Conservation (phyloP, 345 rosid species). For the Odontarrhena argentea region DNA sequence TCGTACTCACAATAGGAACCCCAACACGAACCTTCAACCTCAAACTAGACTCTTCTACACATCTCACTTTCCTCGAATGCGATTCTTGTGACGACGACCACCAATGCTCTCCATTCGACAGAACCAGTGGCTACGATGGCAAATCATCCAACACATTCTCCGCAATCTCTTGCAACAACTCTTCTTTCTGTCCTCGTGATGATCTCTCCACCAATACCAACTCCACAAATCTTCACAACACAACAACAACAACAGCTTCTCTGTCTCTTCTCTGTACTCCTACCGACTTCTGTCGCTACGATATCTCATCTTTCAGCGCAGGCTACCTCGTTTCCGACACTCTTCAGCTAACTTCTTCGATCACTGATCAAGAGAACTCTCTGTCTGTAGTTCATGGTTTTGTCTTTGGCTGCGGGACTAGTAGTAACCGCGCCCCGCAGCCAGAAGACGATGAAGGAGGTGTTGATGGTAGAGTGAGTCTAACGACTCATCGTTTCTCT, state of each 20-base stretch:
- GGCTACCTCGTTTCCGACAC: constrained; percentile 45
- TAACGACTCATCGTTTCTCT: constrained; percentile 38
- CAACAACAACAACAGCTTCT: constrained; percentile 13
- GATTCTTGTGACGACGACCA: constrained; percentile 26
- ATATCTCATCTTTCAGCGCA: constrained; percentile 25
- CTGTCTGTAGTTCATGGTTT: constrained; percentile 34
- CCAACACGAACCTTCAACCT: constrained; percentile 39
- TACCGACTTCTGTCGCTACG: constrained; percentile 34
- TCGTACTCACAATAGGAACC: constrained; percentile 35
- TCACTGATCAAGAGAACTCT: constrained; percentile 43
- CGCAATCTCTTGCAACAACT: constrained; percentile 33
- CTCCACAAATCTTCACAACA: constrained; percentile 10
- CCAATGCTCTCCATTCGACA: constrained; percentile 34
- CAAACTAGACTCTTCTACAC: constrained; percentile 42
- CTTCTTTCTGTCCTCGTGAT: constrained; percentile 32
- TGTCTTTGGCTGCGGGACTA: constrained; percentile 43
- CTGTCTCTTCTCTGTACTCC: constrained; percentile 36
- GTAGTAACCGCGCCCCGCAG: constrained; percentile 4
- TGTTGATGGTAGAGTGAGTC: constrained; percentile 39
- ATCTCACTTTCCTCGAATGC: constrained; percentile 41
- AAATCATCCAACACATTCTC: constrained; percentile 37
- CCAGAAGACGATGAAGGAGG: constrained; percentile 29
- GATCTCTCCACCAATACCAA: constrained; percentile 9
- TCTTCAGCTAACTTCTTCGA: constrained; percentile 37
- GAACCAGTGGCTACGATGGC: constrained; percentile 11